Base-by-base conservation (phyloP, 1,284 basidiomycete genomes). In the Fistulinella staudtii region DNA sequence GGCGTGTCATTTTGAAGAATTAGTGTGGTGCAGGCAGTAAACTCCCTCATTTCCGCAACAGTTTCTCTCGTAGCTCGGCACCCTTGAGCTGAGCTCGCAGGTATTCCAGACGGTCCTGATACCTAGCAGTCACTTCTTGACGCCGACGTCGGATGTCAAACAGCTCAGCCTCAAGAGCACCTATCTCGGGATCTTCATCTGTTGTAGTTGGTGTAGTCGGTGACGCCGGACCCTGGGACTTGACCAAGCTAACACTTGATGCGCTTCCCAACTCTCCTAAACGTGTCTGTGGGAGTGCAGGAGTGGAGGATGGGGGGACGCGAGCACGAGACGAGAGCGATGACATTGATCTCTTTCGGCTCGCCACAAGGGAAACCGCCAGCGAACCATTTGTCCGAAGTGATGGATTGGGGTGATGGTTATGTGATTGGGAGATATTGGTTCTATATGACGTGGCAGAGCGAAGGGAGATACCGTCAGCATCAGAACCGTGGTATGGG, bases 21-120 rank as follows among this genome's bases (percentile, higher is more conserved):
- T n/a, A n/a, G n/a, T 15, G 39, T 38, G 31, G 5, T 40, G 22
- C n/a, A 37, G n/a, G n/a, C n/a, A n/a, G n/a, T 30, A 7, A 24
- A 25, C n/a, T 36, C 34, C 21, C 37, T 72, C 60, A 79, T 57
- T 70, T 75, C 54, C 71, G 73, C 67, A 81, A 47, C 45, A 86
- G 63, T 60, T 82, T 84, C 66, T 87, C 85, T 46, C 82, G 80
- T 57, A 87, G 63, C 65, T 87, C 82, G 1, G 84, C 85, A 20
- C 80, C 79, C 64, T 85, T 86, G 61, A 87, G 57, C 62, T 79
- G 78, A 40, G 84, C 84, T 36, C 77, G 73, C 50, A 87, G 65
- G 55, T 82, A 86, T 51, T 85, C 82, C 53, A 87, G 55, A 36
- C 84, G 74, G 30, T 74, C 75, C 45, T 80, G 78, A 55, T 85